Conservation (phyloP, 371 early-diverging fungal genomes). For the Mucor velutinosus region DNA sequence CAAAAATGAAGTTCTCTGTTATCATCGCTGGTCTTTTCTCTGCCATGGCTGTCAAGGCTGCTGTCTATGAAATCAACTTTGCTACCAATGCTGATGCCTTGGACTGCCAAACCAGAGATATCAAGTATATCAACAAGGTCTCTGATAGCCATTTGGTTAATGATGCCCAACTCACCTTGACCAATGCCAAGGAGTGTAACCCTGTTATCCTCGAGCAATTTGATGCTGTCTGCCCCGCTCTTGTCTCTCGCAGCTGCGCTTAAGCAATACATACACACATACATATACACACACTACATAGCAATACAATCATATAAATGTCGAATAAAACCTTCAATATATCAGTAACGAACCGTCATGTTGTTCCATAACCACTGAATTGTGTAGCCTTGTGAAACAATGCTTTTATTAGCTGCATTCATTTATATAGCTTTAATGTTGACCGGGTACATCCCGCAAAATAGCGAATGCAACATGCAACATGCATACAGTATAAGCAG, state of each 20-base stretch:
- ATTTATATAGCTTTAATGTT: too few relatives aligned
- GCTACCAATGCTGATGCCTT: background rate
- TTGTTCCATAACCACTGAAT: too few relatives aligned
- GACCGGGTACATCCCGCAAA: too few relatives aligned
- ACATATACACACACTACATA: background rate
- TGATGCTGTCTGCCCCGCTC: background rate
- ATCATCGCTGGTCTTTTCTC: constrained; percentile 6
- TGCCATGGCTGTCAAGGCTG: background rate
- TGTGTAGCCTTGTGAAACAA: too few relatives aligned
- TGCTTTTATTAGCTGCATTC: too few relatives aligned
- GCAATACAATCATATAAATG: background rate
- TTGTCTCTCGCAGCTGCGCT: background rate
- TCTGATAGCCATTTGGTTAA: background rate
- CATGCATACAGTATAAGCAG: too few relatives aligned
- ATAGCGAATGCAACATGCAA: too few relatives aligned
- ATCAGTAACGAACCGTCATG: too few relatives aligned
- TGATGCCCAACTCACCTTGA: background rate
- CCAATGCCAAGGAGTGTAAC: background rate
- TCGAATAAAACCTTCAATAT: background rate
- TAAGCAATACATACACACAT: background rate
- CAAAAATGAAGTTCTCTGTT: constrained; percentile 12
- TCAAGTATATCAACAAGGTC: background rate
- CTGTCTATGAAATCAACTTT: background rate
- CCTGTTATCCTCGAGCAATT: background rate
- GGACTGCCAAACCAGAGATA: background rate